These are phyloP conservation scores for Ajuga reptans DNA, from an alignment of 305 asterid genomes.

Conservation along the genomic window DNA sequence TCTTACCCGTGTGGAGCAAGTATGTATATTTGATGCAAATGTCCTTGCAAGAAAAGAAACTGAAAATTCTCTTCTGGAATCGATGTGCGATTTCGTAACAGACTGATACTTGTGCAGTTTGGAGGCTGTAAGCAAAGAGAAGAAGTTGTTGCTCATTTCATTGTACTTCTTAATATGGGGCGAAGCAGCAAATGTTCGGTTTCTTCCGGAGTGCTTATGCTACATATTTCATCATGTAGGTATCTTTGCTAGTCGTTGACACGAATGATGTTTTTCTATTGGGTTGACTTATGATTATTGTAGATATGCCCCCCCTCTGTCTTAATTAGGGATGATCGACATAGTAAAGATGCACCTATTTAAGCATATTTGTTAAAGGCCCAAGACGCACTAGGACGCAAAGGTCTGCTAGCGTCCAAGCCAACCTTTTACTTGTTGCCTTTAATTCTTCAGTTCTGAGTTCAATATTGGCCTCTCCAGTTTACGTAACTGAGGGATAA, in stretches of 20 bases:
- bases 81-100: constrained; percentile 6
- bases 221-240: constrained; percentile 97
- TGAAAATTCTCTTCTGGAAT: constrained; percentile 13
- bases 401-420: neutral
- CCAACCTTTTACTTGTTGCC: neutral
- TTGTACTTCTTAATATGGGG: constrained; percentile 94
- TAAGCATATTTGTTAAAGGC: no score
- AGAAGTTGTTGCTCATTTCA: constrained; percentile 70
- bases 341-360: neutral
- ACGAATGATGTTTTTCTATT: constrained; percentile 7
- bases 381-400: neutral
- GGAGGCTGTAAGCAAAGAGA: constrained; percentile 86
- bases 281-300: constrained; percentile 2
- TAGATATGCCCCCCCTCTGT: neutral
- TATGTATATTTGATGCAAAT: constrained; percentile 33
- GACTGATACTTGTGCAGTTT: constrained; percentile 43
- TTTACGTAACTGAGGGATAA: neutral
- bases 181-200: constrained; percentile 91
- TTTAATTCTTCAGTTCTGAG: neutral
- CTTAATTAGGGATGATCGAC: neutral
- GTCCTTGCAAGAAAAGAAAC: constrained; percentile 6
- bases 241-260: constrained; percentile 18
- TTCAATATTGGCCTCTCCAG: neutral
- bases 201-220: constrained; percentile 98
- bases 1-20: constrained; percentile 91